phyloP scores from a whole-genome alignment of 1,284 basidiomycete genomes.

The Chiua sp. region DNA sequence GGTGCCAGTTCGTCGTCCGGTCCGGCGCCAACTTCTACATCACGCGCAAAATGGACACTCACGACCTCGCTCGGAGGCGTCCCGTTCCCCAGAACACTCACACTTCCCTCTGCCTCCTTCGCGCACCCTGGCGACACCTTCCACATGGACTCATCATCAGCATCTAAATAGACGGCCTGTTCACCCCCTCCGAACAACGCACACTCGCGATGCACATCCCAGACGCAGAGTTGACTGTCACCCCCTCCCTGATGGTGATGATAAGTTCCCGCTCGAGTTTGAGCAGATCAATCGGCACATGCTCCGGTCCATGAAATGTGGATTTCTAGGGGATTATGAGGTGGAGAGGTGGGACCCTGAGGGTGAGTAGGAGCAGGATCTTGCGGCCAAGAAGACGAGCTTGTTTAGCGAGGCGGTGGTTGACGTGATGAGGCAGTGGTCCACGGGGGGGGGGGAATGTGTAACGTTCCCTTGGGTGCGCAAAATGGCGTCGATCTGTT shows the following conservation, averaged over 20 bases:
- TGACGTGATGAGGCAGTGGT: too few species aligned
- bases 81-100: slow-evolving; percentile 44
- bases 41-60: slow-evolving; percentile 95
- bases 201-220: slow-evolving; percentile 84
- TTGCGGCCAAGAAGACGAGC: slow-evolving; percentile 78
- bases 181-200: slow-evolving; percentile 87
- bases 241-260: slow-evolving; percentile 93
- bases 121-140: slow-evolving; percentile 50
- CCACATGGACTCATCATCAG: slow-evolving; percentile 85
- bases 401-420: too few species aligned
- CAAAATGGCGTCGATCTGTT: too few species aligned
- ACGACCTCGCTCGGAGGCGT: slow-evolving; percentile 85
- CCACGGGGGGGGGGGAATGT: too few species aligned
- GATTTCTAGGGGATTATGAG: too few species aligned
- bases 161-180: slow-evolving; percentile 90
- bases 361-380: slow-evolving; percentile 53
- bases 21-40: slow-evolving; percentile 98
- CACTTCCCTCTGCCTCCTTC: neutral
- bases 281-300: slow-evolving; percentile 75
- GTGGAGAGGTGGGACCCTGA: neutral
- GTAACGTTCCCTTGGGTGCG: too few species aligned
- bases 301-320: too few species aligned
- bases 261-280: slow-evolving; percentile 96
- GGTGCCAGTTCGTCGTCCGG: slow-evolving; percentile 91
- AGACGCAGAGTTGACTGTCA: slow-evolving; percentile 78